Evolutionary conservation across 1,284 basidiomycete species (phyloP), one percentile per base, ranked within the genome.

Genomic region (Cryptococcus sp.): DNA sequence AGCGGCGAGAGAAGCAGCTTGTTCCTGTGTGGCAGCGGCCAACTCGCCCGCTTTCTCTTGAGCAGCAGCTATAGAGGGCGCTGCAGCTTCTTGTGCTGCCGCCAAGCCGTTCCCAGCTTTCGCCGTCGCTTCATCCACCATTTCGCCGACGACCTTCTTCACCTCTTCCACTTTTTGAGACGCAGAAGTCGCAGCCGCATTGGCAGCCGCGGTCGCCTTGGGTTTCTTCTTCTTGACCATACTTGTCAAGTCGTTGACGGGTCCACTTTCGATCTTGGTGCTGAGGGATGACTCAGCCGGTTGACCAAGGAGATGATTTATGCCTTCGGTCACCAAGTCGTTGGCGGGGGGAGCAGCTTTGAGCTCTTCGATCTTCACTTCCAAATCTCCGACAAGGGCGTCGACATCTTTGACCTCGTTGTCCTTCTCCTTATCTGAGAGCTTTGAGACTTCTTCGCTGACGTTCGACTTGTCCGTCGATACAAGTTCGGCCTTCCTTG

Each of bases 321-420:
- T 77, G 53, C 66, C 68, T 52, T 69, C 73, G 38, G 81, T 66
- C 75, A 62, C 79, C 67, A 52, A 81, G 74, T 61, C 76, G 13
- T 87, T 84, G 1, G 65, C 62, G 50, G 84, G 85, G 0, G 91
- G 90, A 5, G 86, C 83, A 3, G 85, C 85, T 75, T 90, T 92
- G 25, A 94, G 82, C 68, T 94, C 91, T 54, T 94, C 92, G 19
- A 93, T 90, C 86, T 93, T 93, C 51, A 88, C 77, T 5, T 87
- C 86, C 27, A 95, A 79, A 71, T 94, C 92, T 64, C 87, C 86
- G 65, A 84, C 85, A 45, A 94, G 77, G n/a, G 82, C 87, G 55
- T 82, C 80, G 42, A 93, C 78, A 55, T 94, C 92, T 71, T 88
- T 89, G 39, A 88, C 81, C 75, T 93, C 90, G 10, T 78, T 80